Base-by-base conservation (phyloP, 2,329 filamentous ascomycete genomes). In the Penicillium sp. region DNA sequence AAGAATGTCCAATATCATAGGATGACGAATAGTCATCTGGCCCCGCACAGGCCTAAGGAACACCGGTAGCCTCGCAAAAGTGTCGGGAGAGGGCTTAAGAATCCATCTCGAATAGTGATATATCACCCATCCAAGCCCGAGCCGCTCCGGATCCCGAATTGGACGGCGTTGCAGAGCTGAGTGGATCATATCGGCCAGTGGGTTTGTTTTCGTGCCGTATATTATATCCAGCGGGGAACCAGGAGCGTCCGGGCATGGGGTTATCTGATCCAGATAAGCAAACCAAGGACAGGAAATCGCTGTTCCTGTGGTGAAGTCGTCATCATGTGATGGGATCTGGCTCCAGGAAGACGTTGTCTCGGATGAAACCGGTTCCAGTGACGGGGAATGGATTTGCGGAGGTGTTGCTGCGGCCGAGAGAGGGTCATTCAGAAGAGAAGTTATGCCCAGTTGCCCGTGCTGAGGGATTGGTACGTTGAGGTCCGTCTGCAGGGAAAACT, bases 51-150 rank as follows among this genome's bases (percentile, higher is more conserved):
- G 62, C 12, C 49, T 41, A 7, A 60, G 36, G 29, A 60, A 64
- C 3, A 8, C 5, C 8, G 59, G 55, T 10, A 65, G 30, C 3
- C 48, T 46, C 2, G 50, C 51, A 29, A 54, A 65, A 1, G 56
- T 61, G 11, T 49, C 42, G 0, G 61, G 57, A 10, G 51, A 58
- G 7, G 63, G 62, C 2, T 48, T 37, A 2, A 53, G 22, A 14
- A 62, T 43, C 63, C 63, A 65, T 49, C 58, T 56, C 4, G 54
- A 49, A 1, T 58, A 41, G 27, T 60, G 54, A 18, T 65, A 65
- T 2, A 29, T 13, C 12, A 59, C 25, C 53, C 53, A 56, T 5
- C 63, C 62, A 9, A 57, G 45, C 3, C 55, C 54, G n/a, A 65
- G 41, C 18, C 55, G 42, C 44, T 65, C 63, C 9, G 60, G 57